A percentile compares a stretch with the other conserved stretches of the same genome.
phyloP scores from a whole-genome alignment of 768 basidiomycete genomes.

The Polyporus arcularius region DNA sequence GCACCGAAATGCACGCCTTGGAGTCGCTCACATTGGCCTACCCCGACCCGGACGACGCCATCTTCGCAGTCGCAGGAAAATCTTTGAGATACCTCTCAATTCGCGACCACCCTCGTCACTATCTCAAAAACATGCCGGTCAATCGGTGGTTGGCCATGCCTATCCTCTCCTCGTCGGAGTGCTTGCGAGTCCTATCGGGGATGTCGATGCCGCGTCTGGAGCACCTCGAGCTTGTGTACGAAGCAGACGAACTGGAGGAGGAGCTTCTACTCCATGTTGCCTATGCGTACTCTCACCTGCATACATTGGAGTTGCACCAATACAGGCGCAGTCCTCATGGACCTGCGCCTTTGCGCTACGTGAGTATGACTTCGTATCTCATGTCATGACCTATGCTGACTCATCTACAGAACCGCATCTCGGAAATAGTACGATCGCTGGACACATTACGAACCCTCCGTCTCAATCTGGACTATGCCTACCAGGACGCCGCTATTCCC shows the following conservation, averaged over 20 bases:
- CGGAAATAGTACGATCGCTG: too few relatives aligned
- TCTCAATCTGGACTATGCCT: too few relatives aligned
- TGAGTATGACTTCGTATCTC: too few relatives aligned
- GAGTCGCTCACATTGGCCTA: background rate
- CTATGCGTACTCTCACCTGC: background rate
- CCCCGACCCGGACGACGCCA: background rate
- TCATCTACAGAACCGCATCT: too few relatives aligned
- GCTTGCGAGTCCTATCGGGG: background rate
- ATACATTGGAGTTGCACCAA: background rate
- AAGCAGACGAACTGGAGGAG: background rate
- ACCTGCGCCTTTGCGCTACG: too few relatives aligned
- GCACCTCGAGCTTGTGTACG: constrained; percentile 1
- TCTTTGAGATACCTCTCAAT: background rate
- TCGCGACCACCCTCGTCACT: background rate
- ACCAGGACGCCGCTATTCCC: too few relatives aligned
- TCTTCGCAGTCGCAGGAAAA: background rate
- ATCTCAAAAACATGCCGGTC: background rate
- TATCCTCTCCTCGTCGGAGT: background rate
- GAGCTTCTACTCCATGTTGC: background rate
- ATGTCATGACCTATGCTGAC: too few relatives aligned
- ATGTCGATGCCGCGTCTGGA: background rate
- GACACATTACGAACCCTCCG: too few relatives aligned
- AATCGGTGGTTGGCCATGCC: background rate
- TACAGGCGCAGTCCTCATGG: background rate
- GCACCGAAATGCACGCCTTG: background rate